phyloP scores from a whole-genome alignment of 768 basidiomycete genomes.

The Suillus sp. region DNA sequence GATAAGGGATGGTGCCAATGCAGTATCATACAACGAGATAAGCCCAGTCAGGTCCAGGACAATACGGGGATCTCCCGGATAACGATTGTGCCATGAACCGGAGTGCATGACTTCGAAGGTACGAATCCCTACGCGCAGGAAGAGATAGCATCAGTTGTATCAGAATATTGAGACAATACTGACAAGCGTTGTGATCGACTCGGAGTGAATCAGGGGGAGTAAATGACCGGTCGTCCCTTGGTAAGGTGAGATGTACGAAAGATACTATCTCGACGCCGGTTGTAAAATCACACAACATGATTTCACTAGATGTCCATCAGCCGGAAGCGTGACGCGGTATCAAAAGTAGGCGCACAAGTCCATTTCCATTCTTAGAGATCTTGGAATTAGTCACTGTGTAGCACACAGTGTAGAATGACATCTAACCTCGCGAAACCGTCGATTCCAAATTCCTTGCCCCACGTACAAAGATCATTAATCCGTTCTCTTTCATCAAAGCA shows the following conservation, averaged over 20 bases:
- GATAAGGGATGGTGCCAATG: slow-evolving; percentile 34
- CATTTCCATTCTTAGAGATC: slow-evolving; percentile 45
- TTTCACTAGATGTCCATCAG: slow-evolving; percentile 37
- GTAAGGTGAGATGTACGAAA: slow-evolving; percentile 34
- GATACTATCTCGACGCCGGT: slow-evolving; percentile 42
- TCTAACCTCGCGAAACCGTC: slow-evolving; percentile 36
- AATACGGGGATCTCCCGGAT: slow-evolving; percentile 48
- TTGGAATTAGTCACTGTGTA: background rate
- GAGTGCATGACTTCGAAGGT: slow-evolving; percentile 31
- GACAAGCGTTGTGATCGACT: background rate
- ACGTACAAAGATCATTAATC: slow-evolving; percentile 34
- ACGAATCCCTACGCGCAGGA: background rate
- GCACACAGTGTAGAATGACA: background rate
- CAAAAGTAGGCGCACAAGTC: slow-evolving; percentile 41
- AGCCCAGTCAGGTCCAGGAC: slow-evolving; percentile 42
- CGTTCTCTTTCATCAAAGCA: slow-evolving; percentile 25
- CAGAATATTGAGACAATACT: background rate
- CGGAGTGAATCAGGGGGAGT: background rate
- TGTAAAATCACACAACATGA: slow-evolving; percentile 51
- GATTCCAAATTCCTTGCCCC: slow-evolving; percentile 33
- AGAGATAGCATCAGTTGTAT: background rate
- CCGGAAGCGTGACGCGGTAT: background rate
- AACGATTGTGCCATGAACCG: slow-evolving; percentile 43
- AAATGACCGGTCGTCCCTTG: background rate
- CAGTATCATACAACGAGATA: slow-evolving; percentile 47